Evolutionary conservation across 176 grass and related monocot species (phyloP).

Genomic region (Oryza brachyantha): DNA sequence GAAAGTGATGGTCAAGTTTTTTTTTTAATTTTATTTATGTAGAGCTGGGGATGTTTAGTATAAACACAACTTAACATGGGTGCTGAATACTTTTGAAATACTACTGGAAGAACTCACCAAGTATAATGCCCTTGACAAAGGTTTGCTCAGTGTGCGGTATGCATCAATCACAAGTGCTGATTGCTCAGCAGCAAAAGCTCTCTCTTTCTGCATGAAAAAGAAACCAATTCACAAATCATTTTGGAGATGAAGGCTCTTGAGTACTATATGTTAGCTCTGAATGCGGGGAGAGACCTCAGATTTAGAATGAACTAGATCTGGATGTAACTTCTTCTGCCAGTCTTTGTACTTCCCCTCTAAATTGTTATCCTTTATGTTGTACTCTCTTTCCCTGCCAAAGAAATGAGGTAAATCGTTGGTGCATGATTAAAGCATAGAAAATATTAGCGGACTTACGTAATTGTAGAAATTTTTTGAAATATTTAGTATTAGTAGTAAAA

Average conservation of each 20-base stretch:
- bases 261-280: neutral
- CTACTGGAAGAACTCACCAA: slow-evolving; percentile 54
- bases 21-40: neutral
- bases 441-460: neutral
- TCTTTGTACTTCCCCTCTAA: slow-evolving; percentile 88
- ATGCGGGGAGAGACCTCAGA: slow-evolving; percentile 60
- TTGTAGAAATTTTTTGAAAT: neutral
- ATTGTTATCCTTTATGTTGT: slow-evolving; percentile 49
- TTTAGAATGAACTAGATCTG: slow-evolving; percentile 93
- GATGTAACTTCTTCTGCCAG: slow-evolving; percentile 98
- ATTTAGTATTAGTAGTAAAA: neutral
- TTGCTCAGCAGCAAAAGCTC: slow-evolving; percentile 74
- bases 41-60: neutral
- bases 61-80: neutral
- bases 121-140: slow-evolving; percentile 79
- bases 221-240: slow-evolving; percentile 17
- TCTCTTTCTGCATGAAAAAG: slow-evolving; percentile 59
- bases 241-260: neutral
- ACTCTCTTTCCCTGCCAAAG: slow-evolving; percentile 52
- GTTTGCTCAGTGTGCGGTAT: slow-evolving; percentile 65
- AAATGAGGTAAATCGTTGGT: slow-evolving; percentile 11
- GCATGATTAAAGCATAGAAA: neutral
- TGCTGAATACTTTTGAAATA: neutral
- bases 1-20: neutral
- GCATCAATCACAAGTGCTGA: slow-evolving; percentile 86